Conservation (phyloP, 2,329 filamentous ascomycete species). For the Neodidymelliopsis sp. region DNA sequence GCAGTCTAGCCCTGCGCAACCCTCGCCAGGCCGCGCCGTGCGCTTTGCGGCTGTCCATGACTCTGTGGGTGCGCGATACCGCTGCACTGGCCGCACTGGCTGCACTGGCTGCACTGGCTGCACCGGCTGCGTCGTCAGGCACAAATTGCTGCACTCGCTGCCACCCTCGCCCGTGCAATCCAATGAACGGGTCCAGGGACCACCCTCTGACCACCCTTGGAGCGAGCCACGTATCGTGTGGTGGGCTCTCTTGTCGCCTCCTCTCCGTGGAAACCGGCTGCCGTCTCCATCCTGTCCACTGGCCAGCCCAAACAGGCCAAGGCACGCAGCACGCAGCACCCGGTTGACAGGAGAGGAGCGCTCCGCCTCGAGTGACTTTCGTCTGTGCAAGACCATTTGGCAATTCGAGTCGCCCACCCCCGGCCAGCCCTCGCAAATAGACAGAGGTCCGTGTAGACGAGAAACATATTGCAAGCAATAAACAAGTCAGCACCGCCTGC, state of each 20-base stretch:
- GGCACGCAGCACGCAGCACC: slow-evolving; percentile 17
- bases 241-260: slow-evolving; percentile 20
- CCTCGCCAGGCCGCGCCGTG: slow-evolving; percentile 25
- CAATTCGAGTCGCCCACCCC: slow-evolving; percentile 19
- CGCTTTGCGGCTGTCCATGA: slow-evolving; percentile 27
- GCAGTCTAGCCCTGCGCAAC: slow-evolving; percentile 29
- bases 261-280: slow-evolving; percentile 25
- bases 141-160: slow-evolving; percentile 31
- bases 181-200: slow-evolving; percentile 38
- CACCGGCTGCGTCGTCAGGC: slow-evolving; percentile 34
- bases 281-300: slow-evolving; percentile 17
- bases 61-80: slow-evolving; percentile 22
- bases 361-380: slow-evolving; percentile 14
- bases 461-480: slow-evolving; percentile 34
- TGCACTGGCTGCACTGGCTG: too few species aligned
- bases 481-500: neutral
- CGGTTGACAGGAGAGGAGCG: slow-evolving; percentile 2
- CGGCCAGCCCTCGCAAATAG: slow-evolving; percentile 24
- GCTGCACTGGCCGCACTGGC: too few species aligned
- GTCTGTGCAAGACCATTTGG: slow-evolving; percentile 14
- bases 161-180: slow-evolving; percentile 25
- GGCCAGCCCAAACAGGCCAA: slow-evolving; percentile 16
- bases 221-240: slow-evolving; percentile 40
- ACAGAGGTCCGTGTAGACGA: slow-evolving; percentile 34
- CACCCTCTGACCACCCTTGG: slow-evolving; percentile 29